A percentile compares a stretch with the other conserved stretches of the same genome.
Evolutionary conservation across 768 basidiomycete species (phyloP).

Genomic region (Xerocomellus intermedius): DNA sequence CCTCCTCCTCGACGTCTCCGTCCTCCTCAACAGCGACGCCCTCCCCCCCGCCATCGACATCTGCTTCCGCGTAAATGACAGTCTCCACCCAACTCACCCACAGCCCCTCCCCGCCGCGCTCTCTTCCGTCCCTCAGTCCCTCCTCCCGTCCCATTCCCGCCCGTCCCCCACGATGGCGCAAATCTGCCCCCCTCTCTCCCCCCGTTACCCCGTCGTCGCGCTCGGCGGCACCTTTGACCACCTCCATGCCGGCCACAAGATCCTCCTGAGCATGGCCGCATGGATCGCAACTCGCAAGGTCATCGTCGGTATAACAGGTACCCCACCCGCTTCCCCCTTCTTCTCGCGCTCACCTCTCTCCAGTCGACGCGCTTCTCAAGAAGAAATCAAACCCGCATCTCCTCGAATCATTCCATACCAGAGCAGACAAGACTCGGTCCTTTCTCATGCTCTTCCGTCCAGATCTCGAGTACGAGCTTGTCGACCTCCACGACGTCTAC

Average conservation of each 20-base stretch:
- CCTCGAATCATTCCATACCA: constrained; percentile 57
- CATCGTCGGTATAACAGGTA: constrained; percentile 88
- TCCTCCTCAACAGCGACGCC: constrained; percentile 61
- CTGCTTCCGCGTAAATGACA: constrained; percentile 44
- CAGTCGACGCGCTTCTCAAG: constrained; percentile 68
- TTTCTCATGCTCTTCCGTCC: constrained; percentile 77
- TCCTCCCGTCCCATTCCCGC: constrained; percentile 14
- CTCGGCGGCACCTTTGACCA: constrained; percentile 98
- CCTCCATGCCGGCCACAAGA: constrained; percentile 95
- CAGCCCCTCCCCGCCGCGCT: constrained; percentile 44
- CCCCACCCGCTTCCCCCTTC: constrained; percentile 17
- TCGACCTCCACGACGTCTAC: constrained; percentile 79
- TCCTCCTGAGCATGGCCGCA: constrained; percentile 88
- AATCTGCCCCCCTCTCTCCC: neutral
- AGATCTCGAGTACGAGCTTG: constrained; percentile 60
- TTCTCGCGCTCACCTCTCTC: constrained; percentile 13
- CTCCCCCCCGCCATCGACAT: constrained; percentile 39
- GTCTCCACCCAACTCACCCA: too few species aligned
- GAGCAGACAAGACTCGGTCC: constrained; percentile 55
- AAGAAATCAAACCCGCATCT: constrained; percentile 71
- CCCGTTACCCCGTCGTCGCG: constrained; percentile 64
- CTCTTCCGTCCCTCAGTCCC: constrained; percentile 33
- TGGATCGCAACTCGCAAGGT: constrained; percentile 78
- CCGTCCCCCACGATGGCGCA: neutral
- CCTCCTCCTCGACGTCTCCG: constrained; percentile 74